These are phyloP conservation scores for Dacryopinax primogenitus DNA, from an alignment of 768 basidiomycete species.

Conservation along the genomic window DNA sequence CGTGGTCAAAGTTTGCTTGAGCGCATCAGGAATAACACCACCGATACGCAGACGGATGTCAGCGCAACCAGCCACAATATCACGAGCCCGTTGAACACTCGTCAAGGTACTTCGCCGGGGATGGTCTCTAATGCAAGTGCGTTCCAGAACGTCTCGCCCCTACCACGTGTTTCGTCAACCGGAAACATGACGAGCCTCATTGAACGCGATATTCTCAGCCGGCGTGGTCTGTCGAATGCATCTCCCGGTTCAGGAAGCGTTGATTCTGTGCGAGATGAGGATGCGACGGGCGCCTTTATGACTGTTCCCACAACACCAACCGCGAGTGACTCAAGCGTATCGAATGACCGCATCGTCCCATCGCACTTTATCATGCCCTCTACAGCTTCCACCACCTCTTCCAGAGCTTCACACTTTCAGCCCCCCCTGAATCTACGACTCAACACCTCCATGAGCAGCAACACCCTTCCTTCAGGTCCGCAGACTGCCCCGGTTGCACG, in stretches of 20 bases:
- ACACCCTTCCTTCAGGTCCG: not conserved
- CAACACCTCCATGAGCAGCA: not conserved
- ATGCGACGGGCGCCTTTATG: not conserved
- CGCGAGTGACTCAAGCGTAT: not conserved
- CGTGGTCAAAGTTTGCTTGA: conserved; percentile 5
- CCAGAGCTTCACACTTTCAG: not conserved
- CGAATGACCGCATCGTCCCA: not conserved
- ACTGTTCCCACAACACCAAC: not conserved
- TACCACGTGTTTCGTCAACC: not conserved
- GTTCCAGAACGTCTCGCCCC: not conserved
- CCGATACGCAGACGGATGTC: not conserved
- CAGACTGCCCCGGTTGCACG: not conserved
- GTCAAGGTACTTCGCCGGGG: not conserved
- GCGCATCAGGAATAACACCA: not conserved
- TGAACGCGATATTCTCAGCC: not conserved
- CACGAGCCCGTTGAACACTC: not conserved
- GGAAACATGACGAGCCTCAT: not conserved
- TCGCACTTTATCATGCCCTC: not conserved
- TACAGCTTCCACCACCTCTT: not conserved
- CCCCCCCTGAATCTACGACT: not conserved
- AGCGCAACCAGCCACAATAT: not conserved
- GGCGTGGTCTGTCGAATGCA: not conserved
- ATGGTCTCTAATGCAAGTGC: not conserved
- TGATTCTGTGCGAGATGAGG: not conserved
- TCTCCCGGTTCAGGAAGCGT: not conserved